Conservation (phyloP, 164 flowering plant species). For the Buxus sempervirens region DNA sequence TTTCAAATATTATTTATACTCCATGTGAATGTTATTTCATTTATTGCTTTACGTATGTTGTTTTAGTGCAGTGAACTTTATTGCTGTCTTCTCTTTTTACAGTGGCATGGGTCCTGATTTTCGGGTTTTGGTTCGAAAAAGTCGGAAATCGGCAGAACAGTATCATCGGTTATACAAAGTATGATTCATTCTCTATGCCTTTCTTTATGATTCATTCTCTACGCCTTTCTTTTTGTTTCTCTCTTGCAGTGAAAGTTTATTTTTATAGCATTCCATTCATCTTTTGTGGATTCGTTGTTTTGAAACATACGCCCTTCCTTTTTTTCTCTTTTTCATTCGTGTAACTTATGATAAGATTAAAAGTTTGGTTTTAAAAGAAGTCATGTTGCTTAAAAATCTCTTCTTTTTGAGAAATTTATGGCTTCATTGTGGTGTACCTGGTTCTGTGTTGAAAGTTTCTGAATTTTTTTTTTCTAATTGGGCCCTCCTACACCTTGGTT, state of each 20-base stretch:
- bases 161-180: conserved; percentile 82
- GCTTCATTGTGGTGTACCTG: too few species aligned
- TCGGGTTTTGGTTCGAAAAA: conserved; percentile 87
- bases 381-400: too few species aligned
- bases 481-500: too few species aligned
- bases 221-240: background rate
- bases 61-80: background rate
- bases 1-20: background rate
- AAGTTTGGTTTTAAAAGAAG: too few species aligned
- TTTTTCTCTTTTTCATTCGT: too few species aligned
- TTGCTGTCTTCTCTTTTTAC: conserved; percentile 17
- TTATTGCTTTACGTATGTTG: background rate
- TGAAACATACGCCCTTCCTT: too few species aligned
- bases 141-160: conserved; percentile 96
- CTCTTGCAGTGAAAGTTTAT: background rate
- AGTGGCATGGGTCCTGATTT: conserved; percentile 99
- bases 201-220: background rate
- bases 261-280: background rate
- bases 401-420: too few species aligned
- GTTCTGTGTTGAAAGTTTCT: too few species aligned
- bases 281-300: background rate
- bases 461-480: too few species aligned
- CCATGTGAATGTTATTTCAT: background rate
- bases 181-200: conserved; percentile 4
- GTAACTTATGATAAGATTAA: too few species aligned